Evolutionary conservation across 371 early-diverging fungal genomes (phyloP).

Genomic region (Syncephalastrum monosporum): DNA sequence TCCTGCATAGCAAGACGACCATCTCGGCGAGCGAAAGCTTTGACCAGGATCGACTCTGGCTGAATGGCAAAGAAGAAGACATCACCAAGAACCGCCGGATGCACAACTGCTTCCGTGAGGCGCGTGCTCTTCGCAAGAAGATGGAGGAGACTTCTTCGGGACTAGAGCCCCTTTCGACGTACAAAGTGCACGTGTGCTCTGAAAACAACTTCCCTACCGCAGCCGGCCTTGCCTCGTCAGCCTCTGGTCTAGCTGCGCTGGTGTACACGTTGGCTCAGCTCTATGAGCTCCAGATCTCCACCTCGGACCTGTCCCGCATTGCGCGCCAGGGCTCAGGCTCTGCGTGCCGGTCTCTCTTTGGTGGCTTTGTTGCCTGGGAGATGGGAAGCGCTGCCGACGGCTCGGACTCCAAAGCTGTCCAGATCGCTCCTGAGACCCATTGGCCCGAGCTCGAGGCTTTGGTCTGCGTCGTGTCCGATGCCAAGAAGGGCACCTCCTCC

Average conservation of each 20-base stretch:
- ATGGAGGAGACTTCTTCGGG: conserved; percentile 61
- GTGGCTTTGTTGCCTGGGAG: conserved; percentile 98
- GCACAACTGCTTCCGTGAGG: conserved; percentile 79
- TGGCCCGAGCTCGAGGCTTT: conserved; percentile 97
- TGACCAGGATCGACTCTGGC: conserved; percentile 80
- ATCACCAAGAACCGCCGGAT: conserved; percentile 81
- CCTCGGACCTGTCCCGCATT: conserved; percentile 81
- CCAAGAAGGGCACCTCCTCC: conserved; percentile 88
- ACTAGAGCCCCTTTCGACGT: conserved; percentile 54
- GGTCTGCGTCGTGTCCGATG: conserved; percentile 91
- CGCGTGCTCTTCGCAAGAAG: conserved; percentile 71
- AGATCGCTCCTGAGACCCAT: conserved; percentile 86
- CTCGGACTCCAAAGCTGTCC: conserved; percentile 85
- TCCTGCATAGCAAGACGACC: conserved; percentile 92
- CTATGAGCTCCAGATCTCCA: conserved; percentile 66
- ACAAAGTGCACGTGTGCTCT: conserved; percentile 81
- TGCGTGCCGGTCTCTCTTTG: conserved; percentile 96
- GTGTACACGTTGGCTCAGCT: conserved; percentile 84
- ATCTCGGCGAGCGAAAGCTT: conserved; percentile 73
- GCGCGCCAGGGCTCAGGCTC: conserved; percentile 98
- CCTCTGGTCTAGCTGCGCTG: conserved; percentile 96
- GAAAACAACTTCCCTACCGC: conserved; percentile 99
- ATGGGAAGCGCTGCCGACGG: conserved; percentile 81
- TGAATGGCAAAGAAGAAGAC: conserved; percentile 91
- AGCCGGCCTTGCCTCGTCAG: conserved; percentile 99